Percentiles rank a stretch among this genome's conserved stretches.
Conservation (phyloP, 148 eudicot genomes). For the Spergularia bocconei region DNA sequence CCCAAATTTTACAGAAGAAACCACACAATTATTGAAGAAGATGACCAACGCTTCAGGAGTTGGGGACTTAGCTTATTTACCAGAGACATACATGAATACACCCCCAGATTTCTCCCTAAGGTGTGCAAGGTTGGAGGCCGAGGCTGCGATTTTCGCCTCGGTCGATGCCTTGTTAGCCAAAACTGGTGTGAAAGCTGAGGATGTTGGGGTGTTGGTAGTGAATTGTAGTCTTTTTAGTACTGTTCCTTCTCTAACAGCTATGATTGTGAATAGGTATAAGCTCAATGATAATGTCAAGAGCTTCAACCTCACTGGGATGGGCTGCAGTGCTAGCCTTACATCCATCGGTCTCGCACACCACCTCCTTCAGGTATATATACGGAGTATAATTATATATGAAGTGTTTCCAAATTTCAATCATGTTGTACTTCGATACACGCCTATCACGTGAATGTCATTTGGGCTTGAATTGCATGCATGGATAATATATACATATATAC, state of each 20-base stretch:
- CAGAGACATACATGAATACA: constrained; percentile 51
- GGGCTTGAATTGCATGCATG: too few relatives aligned
- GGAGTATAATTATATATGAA: too few relatives aligned
- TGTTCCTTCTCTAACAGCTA: constrained; percentile 62
- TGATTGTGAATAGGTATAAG: constrained; percentile 67
- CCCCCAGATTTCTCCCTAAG: constrained; percentile 68
- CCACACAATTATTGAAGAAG: constrained; percentile 21
- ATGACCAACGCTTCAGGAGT: constrained; percentile 26
- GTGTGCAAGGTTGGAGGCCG: constrained; percentile 57
- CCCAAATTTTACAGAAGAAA: too few relatives aligned
- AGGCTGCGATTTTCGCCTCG: constrained; percentile 48
- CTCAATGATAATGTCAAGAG: constrained; percentile 44
- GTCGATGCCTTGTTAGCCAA: constrained; percentile 45
- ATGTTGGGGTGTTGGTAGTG: constrained; percentile 25
- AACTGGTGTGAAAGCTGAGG: constrained; percentile 33
- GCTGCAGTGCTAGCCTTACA: constrained; percentile 60
- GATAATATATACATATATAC: too few relatives aligned
- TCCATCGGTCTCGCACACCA: constrained; percentile 61
- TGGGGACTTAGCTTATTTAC: constrained; percentile 18
- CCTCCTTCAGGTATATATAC: constrained; percentile 58
- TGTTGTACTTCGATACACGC: too few relatives aligned
- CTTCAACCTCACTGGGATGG: constrained; percentile 71
- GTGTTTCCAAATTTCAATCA: too few relatives aligned
- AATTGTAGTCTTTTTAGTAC: constrained; percentile 61
- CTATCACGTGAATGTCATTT: too few relatives aligned